A percentile compares a stretch with the other conserved stretches of the same genome.
phyloP scores from a whole-genome alignment of 805 yeast genomes.

The Suhomyces kilbournensis region DNA sequence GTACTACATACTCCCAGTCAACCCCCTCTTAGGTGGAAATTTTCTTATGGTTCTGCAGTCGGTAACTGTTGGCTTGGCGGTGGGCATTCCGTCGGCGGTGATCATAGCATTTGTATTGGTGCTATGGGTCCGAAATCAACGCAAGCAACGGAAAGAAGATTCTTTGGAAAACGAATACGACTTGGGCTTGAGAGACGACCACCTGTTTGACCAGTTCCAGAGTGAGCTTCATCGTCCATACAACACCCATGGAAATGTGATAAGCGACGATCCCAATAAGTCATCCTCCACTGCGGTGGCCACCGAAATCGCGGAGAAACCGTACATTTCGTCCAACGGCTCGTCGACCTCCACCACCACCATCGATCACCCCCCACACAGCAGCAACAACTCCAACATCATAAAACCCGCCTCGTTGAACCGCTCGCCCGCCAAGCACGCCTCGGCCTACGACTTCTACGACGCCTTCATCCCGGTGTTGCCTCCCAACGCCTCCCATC shows the following conservation, averaged over 20 bases:
- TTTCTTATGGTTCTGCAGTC: neutral
- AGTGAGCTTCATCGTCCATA: slow-evolving; percentile 33
- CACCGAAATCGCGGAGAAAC: slow-evolving; percentile 8
- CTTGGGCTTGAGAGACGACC: slow-evolving; percentile 35
- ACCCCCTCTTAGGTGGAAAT: neutral
- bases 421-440: slow-evolving; percentile 11
- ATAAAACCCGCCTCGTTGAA: slow-evolving; percentile 1
- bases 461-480: slow-evolving; percentile 41
- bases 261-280: slow-evolving; percentile 10
- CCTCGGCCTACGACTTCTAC: slow-evolving; percentile 41
- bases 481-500: slow-evolving; percentile 12
- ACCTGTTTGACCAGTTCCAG: slow-evolving; percentile 33
- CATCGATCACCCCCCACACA: slow-evolving; percentile 4
- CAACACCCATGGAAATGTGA: neutral
- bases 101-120: slow-evolving; percentile 20
- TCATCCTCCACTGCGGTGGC: slow-evolving; percentile 4
- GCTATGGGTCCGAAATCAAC: slow-evolving; percentile 30
- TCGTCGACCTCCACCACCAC: slow-evolving; percentile 8
- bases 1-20: no score
- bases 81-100: slow-evolving; percentile 38
- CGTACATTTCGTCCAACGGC: slow-evolving; percentile 6
- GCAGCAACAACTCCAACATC: neutral
- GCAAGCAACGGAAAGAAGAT: slow-evolving; percentile 33
- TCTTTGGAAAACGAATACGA: slow-evolving; percentile 25
- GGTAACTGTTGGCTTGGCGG: slow-evolving; percentile 42